A percentile compares a stretch with the other conserved stretches of the same genome.
phyloP scores from a whole-genome alignment of 2,329 filamentous ascomycete genomes.

The Pyrenophora seminiperda region DNA sequence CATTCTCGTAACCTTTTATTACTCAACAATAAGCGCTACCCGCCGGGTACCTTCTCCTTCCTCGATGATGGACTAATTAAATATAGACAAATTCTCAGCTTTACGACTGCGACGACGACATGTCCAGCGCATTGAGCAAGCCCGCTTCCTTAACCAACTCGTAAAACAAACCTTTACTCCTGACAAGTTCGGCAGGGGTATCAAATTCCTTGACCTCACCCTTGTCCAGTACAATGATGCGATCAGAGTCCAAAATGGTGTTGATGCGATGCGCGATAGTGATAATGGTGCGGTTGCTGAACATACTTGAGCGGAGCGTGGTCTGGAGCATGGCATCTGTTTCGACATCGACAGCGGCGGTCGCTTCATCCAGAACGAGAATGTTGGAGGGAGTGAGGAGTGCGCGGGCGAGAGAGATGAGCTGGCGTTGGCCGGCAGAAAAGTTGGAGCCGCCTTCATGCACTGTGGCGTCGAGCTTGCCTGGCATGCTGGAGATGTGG shows the following conservation, averaged over 20 bases:
- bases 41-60: too few relatives aligned
- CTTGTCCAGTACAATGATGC: slow-evolving; percentile 90
- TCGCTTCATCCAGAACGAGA: slow-evolving; percentile 94
- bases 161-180: slow-evolving; percentile 79
- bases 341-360: slow-evolving; percentile 73
- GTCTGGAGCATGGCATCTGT: slow-evolving; percentile 69
- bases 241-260: slow-evolving; percentile 87
- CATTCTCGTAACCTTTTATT: too few relatives aligned
- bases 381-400: slow-evolving; percentile 96
- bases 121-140: slow-evolving; percentile 55
- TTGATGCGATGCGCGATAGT: slow-evolving; percentile 98
- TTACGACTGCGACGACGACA: slow-evolving; percentile 3
- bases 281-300: slow-evolving; percentile 93
- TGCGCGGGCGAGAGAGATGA: slow-evolving; percentile 90
- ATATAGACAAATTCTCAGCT: too few relatives aligned
- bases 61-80: too few relatives aligned
- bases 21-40: too few relatives aligned
- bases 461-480: slow-evolving; percentile 86
- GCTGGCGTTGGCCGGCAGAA: slow-evolving; percentile 91
- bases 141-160: slow-evolving; percentile 91
- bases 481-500: slow-evolving; percentile 83
- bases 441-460: slow-evolving; percentile 97
- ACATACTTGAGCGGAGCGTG: slow-evolving; percentile 68
- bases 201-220: slow-evolving; percentile 93
- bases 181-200: slow-evolving; percentile 77